Percentiles rank a stretch among this genome's conserved stretches.
Evolutionary conservation across 345 rosid genomes (phyloP).

Genomic region (Hibiscus trionum): DNA sequence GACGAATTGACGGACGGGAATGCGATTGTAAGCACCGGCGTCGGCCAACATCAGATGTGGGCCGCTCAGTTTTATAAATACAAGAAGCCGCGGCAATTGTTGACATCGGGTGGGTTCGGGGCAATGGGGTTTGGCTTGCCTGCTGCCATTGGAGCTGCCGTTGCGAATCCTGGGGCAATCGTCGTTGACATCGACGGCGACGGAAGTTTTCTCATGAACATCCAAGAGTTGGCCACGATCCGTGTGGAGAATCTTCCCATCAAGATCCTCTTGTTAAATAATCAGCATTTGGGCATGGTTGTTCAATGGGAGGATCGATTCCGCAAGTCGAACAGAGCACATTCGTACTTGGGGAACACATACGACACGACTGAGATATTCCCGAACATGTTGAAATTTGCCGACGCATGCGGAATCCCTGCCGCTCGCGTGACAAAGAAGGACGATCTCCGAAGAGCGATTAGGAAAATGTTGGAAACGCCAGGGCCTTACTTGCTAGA

Average conservation of each 20-base stretch:
- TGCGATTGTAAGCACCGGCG: slow-evolving; percentile 15
- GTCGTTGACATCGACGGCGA: slow-evolving; percentile 76
- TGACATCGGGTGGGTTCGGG: slow-evolving; percentile 82
- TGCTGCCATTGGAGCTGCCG: slow-evolving; percentile 43
- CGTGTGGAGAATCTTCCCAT: slow-evolving; percentile 58
- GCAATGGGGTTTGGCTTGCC: slow-evolving; percentile 99
- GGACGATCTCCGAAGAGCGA: slow-evolving; percentile 53
- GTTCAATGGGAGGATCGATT: not conserved
- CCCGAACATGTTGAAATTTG: not conserved
- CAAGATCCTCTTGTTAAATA: slow-evolving; percentile 18
- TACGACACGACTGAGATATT: not conserved
- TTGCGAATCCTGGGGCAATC: not conserved
- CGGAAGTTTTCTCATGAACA: not conserved
- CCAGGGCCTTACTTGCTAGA: slow-evolving; percentile 87
- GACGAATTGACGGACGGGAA: not conserved
- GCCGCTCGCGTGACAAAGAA: slow-evolving; percentile 16
- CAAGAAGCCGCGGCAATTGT: slow-evolving; percentile 75
- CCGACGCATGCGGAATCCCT: not conserved
- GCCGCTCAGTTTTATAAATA: slow-evolving; percentile 68
- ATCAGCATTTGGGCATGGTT: not conserved
- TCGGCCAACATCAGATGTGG: slow-evolving; percentile 54
- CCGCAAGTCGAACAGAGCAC: not conserved
- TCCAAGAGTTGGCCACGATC: not conserved
- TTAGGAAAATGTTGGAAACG: slow-evolving; percentile 76
- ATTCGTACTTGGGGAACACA: not conserved